A percentile compares a stretch with the other conserved stretches of the same genome.
phyloP scores from a whole-genome alignment of 1,284 basidiomycete species.

The Rhodotorula sp. region DNA sequence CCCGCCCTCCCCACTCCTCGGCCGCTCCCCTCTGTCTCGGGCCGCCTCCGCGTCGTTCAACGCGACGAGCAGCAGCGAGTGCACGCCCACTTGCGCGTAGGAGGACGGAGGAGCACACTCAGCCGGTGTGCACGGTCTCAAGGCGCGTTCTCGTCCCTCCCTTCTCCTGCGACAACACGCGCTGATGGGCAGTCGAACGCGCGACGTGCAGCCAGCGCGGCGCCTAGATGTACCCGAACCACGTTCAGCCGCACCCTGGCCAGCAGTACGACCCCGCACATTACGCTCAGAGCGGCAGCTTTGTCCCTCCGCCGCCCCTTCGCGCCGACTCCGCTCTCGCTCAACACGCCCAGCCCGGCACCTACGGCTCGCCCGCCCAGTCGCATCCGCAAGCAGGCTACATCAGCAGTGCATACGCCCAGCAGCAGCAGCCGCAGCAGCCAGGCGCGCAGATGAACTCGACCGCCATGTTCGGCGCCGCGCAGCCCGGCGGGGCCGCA shows the following conservation, averaged over 20 bases:
- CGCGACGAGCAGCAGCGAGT: neutral
- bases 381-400: neutral
- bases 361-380: neutral
- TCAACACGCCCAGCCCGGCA: constrained; percentile 1
- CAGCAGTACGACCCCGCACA: neutral
- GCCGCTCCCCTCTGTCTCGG: neutral
- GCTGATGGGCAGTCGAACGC: neutral
- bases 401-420: neutral
- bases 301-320: neutral
- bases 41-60: neutral
- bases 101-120: neutral
- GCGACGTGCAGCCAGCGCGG: neutral
- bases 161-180: neutral
- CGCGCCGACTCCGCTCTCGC: neutral
- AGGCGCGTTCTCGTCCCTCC: neutral
- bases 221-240: neutral
- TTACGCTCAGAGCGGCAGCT: neutral
- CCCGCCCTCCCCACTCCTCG: neutral
- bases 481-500: neutral
- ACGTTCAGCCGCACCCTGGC: neutral
- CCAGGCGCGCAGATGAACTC: neutral
- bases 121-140: neutral
- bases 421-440: neutral
- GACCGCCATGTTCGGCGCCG: constrained; percentile 1
- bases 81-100: neutral